Evolutionary conservation across 805 yeast genomes (phyloP).

Genomic region (Wickerhamiella brachini): DNA sequence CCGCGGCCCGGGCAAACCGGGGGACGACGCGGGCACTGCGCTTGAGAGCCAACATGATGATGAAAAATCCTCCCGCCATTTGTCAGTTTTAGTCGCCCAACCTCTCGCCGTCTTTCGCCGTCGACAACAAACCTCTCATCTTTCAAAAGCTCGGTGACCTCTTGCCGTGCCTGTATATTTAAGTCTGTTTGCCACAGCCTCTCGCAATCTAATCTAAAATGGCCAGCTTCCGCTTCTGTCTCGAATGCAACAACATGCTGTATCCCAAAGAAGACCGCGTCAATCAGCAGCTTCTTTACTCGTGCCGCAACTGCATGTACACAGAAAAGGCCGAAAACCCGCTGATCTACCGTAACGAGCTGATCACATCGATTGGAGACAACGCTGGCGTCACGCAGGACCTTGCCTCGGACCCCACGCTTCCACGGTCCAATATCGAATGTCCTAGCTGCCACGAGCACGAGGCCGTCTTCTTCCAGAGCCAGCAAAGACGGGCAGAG

Average conservation of each 20-base stretch:
- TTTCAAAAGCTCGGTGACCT: too few species aligned
- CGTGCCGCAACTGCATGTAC: slow-evolving; percentile 89
- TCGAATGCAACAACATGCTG: slow-evolving; percentile 95
- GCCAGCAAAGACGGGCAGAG: slow-evolving; percentile 88
- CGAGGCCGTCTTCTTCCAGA: slow-evolving; percentile 93
- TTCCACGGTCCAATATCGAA: slow-evolving; percentile 87
- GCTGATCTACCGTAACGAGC: slow-evolving; percentile 77
- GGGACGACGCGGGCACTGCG: background rate
- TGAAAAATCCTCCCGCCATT: slow-evolving; percentile 2
- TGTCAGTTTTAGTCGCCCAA: background rate
- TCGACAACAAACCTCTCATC: too few species aligned
- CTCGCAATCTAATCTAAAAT: too few species aligned
- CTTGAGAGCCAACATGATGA: slow-evolving; percentile 1
- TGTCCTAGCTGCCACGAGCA: slow-evolving; percentile 81
- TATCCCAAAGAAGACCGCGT: slow-evolving; percentile 93
- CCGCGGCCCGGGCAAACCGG: slow-evolving; percentile 1
- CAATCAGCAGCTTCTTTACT: slow-evolving; percentile 58
- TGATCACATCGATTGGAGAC: slow-evolving; percentile 78
- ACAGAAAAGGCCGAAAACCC: slow-evolving; percentile 84
- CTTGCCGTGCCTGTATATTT: too few species aligned
- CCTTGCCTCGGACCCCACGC: slow-evolving; percentile 92
- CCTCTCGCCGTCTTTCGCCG: background rate
- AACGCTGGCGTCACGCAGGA: slow-evolving; percentile 96
- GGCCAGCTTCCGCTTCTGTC: slow-evolving; percentile 93
- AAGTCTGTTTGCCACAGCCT: too few species aligned